Base-by-base conservation (phyloP, 768 basidiomycete genomes). In the Mycena alexandri region DNA sequence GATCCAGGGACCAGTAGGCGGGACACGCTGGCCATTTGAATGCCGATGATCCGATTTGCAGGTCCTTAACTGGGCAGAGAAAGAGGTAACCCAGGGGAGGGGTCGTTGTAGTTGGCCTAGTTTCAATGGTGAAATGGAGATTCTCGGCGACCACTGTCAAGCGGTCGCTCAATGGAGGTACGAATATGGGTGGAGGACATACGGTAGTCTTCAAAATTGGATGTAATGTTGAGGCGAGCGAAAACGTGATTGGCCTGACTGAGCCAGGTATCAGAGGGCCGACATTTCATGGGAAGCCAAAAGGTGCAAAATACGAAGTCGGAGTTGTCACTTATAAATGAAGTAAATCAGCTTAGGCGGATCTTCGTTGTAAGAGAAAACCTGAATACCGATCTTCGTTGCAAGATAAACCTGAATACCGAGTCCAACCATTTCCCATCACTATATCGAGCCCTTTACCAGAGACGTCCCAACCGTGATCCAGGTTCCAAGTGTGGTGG, bases 201-300 rank as follows among this genome's bases (percentile, higher is more conserved):
- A 51, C 59, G 3, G 24, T 61, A 51, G 9, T 61, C 21, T 17
- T 51, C 38, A 13, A 14, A 25, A 7, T 51, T 41, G 17, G 59
- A 61, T 17, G 13, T 42, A 22, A 51, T 34, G 9, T 38, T 6
- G 21, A 38, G 47, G 16, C 48, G 47, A 8, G 12, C 10, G 48
- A 61, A 61, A 19, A 61, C 41, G 17, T 51, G 19, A 25, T 61
- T 51, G 10, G 59, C 59, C 16, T 61, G 59, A 42, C 47, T 50
- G 47, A 61, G 34, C 59, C 59, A 61, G 5, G 43, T 6, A 38
- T 14, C 38, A 10, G 38, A 38, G 38, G 38, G 38, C 14, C 4
- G 10, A 11, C 2, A 10, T 11, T 38, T 14, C 38, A 38, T 14
- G 38, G 14, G 14, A 14, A 38, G 13, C 25, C 19, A 9, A 13